Evolutionary conservation across 2,329 filamentous ascomycete genomes (phyloP).

Genomic region (Diaporthe humulicola): DNA sequence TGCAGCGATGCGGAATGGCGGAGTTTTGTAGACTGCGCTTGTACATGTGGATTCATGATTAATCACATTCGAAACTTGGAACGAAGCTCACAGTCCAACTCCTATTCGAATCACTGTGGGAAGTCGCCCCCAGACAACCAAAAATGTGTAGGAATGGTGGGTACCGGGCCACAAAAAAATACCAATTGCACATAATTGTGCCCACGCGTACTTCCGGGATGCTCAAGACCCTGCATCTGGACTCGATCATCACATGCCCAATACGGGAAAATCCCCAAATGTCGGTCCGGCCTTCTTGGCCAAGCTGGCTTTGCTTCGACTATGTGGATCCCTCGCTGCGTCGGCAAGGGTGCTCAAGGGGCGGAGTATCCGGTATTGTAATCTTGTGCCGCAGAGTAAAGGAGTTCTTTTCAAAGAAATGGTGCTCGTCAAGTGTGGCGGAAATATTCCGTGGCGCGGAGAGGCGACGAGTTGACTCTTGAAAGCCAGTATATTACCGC

Average conservation of each 20-base stretch:
- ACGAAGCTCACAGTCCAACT: background rate
- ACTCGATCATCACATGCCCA: background rate
- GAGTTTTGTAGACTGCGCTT: conserved; percentile 13
- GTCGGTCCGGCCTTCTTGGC: conserved; percentile 4
- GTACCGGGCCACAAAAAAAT: background rate
- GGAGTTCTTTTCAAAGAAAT: background rate
- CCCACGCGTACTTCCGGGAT: background rate
- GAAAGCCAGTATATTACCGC: background rate
- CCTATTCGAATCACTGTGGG: conserved; percentile 7
- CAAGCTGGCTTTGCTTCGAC: background rate
- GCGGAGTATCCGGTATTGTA: conserved; percentile 2
- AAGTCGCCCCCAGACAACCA: background rate
- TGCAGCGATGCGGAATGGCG: background rate
- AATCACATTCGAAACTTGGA: conserved; percentile 7
- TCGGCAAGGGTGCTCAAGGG: conserved; percentile 6
- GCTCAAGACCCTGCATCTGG: background rate
- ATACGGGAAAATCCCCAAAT: background rate
- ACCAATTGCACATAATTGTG: conserved; percentile 13
- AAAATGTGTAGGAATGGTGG: background rate
- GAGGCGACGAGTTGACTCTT: background rate
- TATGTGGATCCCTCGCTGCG: background rate
- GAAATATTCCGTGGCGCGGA: background rate
- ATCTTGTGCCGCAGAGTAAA: conserved; percentile 4
- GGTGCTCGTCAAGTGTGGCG: background rate
- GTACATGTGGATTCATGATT: conserved; percentile 17